A percentile compares a stretch with the other conserved stretches of the same genome.
phyloP scores from a whole-genome alignment of 768 basidiomycete species.

The Boletus eberwhitei region DNA sequence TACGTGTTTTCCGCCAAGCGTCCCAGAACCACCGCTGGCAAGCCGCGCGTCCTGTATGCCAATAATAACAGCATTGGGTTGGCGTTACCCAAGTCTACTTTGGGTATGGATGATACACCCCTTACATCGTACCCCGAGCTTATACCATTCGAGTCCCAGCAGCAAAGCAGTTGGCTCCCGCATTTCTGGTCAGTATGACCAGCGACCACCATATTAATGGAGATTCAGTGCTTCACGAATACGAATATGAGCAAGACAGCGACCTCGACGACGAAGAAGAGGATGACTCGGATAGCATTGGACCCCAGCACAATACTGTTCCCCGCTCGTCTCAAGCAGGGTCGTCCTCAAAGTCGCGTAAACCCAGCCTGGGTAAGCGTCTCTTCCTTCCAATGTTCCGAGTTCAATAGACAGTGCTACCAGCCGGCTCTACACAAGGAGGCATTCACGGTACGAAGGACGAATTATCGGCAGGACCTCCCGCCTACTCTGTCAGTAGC shows the following conservation, averaged over 20 bases:
- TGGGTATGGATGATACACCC: not conserved
- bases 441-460: not conserved
- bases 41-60: slow-evolving; percentile 25
- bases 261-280: slow-evolving; percentile 28
- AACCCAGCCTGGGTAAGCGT: slow-evolving; percentile 10
- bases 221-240: slow-evolving; percentile 25
- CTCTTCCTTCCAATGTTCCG: not conserved
- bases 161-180: slow-evolving; percentile 1
- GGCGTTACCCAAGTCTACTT: slow-evolving; percentile 14
- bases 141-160: slow-evolving; percentile 1
- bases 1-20: slow-evolving; percentile 24
- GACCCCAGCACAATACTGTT: no score
- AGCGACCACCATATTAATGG: slow-evolving; percentile 16
- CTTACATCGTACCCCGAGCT: not conserved
- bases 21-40: slow-evolving; percentile 10
- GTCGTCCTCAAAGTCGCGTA: slow-evolving; percentile 1
- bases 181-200: slow-evolving; percentile 24
- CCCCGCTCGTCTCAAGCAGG: not conserved
- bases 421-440: not conserved
- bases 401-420: not conserved
- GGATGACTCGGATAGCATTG: not conserved
- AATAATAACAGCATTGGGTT: slow-evolving; percentile 18
- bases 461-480: slow-evolving; percentile 8
- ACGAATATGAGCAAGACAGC: slow-evolving; percentile 29
- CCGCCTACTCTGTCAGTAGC: slow-evolving; percentile 20